Percentiles rank a stretch among this genome's conserved stretches.
Evolutionary conservation across 176 grass and related monocot species (phyloP).

Genomic region (Triticum timopheevii): DNA sequence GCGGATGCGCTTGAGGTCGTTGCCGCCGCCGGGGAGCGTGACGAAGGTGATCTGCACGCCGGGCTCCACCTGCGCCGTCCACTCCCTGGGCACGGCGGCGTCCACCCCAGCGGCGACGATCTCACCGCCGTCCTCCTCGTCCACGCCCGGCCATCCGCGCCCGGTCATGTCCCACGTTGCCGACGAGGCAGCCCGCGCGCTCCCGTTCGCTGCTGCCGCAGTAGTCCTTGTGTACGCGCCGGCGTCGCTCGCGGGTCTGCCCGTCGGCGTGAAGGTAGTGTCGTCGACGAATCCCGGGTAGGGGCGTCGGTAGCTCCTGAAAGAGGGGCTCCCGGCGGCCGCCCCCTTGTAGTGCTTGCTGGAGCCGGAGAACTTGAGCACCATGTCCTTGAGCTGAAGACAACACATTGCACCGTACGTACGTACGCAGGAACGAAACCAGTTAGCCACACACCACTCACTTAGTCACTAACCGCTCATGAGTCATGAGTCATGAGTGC

Average conservation of each 20-base stretch:
- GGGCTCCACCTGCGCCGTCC: conserved; percentile 95
- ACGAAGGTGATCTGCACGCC: conserved; percentile 96
- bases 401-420: conserved; percentile 35
- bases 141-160: conserved; percentile 8
- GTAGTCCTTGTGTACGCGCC: conserved; percentile 33
- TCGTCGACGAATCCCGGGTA: conserved; percentile 57
- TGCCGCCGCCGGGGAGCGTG: conserved; percentile 73
- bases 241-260: not conserved
- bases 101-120: conserved; percentile 37
- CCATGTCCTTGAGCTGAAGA: conserved; percentile 97
- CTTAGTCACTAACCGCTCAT: not conserved
- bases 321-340: conserved; percentile 22
- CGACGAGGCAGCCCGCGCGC: conserved; percentile 33
- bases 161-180: conserved; percentile 49
- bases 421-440: not conserved
- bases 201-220: not conserved
- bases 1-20: conserved; percentile 95
- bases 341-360: conserved; percentile 60
- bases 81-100: conserved; percentile 57
- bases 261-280: conserved; percentile 9
- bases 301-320: conserved; percentile 48
- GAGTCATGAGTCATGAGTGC: not conserved
- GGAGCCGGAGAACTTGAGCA: conserved; percentile 93
- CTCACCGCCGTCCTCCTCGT: conserved; percentile 29
- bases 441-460: conserved; percentile 11